A percentile compares a stretch with the other conserved stretches of the same genome.
Conservation (phyloP, 2,329 filamentous ascomycete genomes). For the Coniella lustricola region DNA sequence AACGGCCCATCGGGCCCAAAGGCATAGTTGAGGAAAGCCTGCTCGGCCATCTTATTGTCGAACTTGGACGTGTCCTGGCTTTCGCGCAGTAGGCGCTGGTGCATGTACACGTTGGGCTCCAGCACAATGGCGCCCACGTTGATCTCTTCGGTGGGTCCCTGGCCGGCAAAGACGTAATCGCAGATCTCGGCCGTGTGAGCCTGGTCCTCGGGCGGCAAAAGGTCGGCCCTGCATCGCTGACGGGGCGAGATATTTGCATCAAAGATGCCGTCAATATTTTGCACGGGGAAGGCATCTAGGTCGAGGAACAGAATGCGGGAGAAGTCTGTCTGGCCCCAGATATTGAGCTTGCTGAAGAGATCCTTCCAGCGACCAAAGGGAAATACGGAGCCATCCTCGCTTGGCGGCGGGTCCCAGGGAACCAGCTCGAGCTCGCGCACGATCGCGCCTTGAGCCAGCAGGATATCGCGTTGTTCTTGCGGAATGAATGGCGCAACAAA, state of each 20-base stretch:
- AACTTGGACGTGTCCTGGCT: conserved; percentile 13
- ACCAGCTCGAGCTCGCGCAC: conserved; percentile 14
- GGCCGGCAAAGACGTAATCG: conserved; percentile 11
- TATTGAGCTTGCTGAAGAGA: conserved; percentile 16
- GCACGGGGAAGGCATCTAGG: conserved; percentile 14
- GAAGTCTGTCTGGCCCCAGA: conserved; percentile 13
- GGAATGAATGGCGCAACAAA: conserved; percentile 16
- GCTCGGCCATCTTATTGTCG: conserved; percentile 15
- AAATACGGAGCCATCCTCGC: conserved; percentile 4
- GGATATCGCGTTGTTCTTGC: conserved; percentile 12
- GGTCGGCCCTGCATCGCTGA: conserved; percentile 6
- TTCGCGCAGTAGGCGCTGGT: conserved; percentile 11
- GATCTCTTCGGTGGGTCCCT: conserved; percentile 5
- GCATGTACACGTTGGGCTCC: conserved; percentile 14
- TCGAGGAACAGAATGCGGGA: conserved; percentile 10
- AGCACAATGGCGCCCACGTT: conserved; percentile 13
- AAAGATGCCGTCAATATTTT: conserved; percentile 9
- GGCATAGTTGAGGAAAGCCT: conserved; percentile 13
- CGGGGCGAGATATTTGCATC: conserved; percentile 6
- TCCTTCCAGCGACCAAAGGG: conserved; percentile 14
- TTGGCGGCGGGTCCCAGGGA: conserved; percentile 12
- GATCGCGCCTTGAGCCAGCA: conserved; percentile 10
- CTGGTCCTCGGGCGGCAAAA: conserved; percentile 9
- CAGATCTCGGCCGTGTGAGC: conserved; percentile 7
- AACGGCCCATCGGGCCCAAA: conserved; percentile 6